A percentile compares a stretch with the other conserved stretches of the same genome.
Evolutionary conservation across 148 eudicot species (phyloP).

Genomic region (Chenopodium formosanum): DNA sequence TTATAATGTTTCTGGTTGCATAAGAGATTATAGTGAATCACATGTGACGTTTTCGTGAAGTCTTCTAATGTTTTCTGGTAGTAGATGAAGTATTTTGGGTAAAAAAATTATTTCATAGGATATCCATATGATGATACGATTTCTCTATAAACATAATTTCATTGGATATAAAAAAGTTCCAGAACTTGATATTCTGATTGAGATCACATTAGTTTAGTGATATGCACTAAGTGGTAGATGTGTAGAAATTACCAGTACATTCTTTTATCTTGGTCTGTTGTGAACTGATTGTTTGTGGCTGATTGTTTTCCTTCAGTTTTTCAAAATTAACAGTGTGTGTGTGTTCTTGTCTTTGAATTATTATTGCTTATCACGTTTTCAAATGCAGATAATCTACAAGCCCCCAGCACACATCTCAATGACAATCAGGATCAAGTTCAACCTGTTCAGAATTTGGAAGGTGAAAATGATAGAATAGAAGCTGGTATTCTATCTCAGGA

Average conservation of each 20-base stretch:
- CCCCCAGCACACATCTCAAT: conserved; percentile 16
- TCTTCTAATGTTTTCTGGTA: background rate
- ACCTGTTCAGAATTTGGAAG: conserved; percentile 18
- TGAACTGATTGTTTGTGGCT: background rate
- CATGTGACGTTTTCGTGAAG: background rate
- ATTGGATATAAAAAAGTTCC: background rate
- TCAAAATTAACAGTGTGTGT: background rate
- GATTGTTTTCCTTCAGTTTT: background rate
- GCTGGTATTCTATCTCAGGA: conserved; percentile 18
- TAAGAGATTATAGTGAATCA: background rate
- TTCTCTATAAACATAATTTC: background rate
- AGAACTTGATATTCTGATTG: background rate
- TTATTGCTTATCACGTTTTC: background rate
- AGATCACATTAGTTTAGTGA: background rate
- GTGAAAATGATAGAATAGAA: conserved; percentile 22
- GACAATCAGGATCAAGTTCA: conserved; percentile 12
- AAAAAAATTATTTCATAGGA: background rate
- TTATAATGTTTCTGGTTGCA: background rate
- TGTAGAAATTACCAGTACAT: background rate
- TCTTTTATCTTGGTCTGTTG: background rate
- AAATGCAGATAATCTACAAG: conserved; percentile 32
- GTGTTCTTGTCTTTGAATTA: background rate
- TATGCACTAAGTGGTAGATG: background rate
- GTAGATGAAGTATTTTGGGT: background rate
- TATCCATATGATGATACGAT: background rate